Percentiles rank a stretch among this genome's conserved stretches.
Evolutionary conservation across 148 eudicot species (phyloP).

Genomic region (Fagopyrum tataricum): DNA sequence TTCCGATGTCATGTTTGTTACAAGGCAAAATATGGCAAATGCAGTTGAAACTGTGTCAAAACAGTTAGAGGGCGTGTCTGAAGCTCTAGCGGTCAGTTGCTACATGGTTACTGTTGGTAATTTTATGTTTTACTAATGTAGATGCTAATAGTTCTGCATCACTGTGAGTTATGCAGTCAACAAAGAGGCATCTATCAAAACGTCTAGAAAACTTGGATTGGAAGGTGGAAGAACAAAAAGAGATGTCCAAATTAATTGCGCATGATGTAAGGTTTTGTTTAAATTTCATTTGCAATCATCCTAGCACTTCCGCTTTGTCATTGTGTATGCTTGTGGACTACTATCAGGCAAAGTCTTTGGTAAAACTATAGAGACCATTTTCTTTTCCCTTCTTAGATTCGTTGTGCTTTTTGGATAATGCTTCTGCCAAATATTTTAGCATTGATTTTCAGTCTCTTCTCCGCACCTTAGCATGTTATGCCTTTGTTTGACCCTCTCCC

Average conservation of each 20-base stretch:
- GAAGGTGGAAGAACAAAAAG: constrained; percentile 92
- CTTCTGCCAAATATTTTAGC: not conserved
- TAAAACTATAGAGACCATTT: not conserved
- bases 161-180: constrained; percentile 37
- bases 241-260: constrained; percentile 52
- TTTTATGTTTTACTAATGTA: constrained; percentile 10
- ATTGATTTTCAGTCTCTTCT: not conserved
- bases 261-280: constrained; percentile 41
- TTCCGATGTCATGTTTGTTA: constrained; percentile 91
- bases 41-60: constrained; percentile 83
- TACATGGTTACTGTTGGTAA: constrained; percentile 11
- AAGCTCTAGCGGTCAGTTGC: constrained; percentile 61
- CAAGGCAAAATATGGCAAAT: constrained; percentile 91
- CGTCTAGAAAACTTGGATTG: constrained; percentile 81
- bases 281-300: not conserved
- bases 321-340: not conserved
- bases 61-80: constrained; percentile 79
- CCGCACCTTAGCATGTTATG: not conserved
- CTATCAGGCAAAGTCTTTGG: not conserved
- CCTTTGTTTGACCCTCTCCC: not conserved
- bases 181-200: constrained; percentile 66
- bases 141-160: constrained; percentile 10
- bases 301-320: not conserved
- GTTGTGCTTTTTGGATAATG: not conserved
- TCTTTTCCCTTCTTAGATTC: not conserved